phyloP scores from a whole-genome alignment of 805 yeast species.

The Kodamaea kakaduensis region DNA sequence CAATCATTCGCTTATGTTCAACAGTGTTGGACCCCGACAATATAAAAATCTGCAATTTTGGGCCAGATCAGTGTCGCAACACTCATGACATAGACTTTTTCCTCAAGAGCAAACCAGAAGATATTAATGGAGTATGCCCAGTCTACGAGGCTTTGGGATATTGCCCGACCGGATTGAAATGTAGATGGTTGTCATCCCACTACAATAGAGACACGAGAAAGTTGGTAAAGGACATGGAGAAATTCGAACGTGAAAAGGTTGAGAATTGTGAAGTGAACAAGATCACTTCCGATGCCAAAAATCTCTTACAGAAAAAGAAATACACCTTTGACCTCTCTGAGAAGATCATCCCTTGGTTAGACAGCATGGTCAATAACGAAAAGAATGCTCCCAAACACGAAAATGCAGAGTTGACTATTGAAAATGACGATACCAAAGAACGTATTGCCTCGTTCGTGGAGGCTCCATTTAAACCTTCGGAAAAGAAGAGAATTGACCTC shows the following conservation, averaged over 20 bases:
- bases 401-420: conserved; percentile 20
- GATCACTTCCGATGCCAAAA: conserved; percentile 45
- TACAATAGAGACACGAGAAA: conserved; percentile 43
- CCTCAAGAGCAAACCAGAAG: conserved; percentile 61
- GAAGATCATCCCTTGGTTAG: conserved; percentile 58
- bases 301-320: conserved; percentile 55
- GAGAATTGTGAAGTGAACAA: conserved; percentile 61
- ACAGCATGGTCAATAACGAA: conserved; percentile 47
- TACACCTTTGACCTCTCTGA: conserved; percentile 57
- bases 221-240: conserved; percentile 42
- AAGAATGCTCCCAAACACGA: conserved; percentile 33
- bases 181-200: conserved; percentile 86
- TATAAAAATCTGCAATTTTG: conserved; percentile 52
- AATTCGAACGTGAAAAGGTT: conserved; percentile 28
- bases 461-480: conserved; percentile 71
- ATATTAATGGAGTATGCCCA: conserved; percentile 78
- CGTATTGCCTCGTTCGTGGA: conserved; percentile 59
- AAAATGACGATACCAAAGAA: conserved; percentile 16
- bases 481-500: conserved; percentile 72
- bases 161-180: conserved; percentile 90
- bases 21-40: conserved; percentile 54
- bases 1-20: conserved; percentile 61
- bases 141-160: conserved; percentile 76
- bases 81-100: conserved; percentile 72
- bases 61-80: conserved; percentile 67